Conservation (phyloP, 139 green algal species). For the Chlorella ohadii region DNA sequence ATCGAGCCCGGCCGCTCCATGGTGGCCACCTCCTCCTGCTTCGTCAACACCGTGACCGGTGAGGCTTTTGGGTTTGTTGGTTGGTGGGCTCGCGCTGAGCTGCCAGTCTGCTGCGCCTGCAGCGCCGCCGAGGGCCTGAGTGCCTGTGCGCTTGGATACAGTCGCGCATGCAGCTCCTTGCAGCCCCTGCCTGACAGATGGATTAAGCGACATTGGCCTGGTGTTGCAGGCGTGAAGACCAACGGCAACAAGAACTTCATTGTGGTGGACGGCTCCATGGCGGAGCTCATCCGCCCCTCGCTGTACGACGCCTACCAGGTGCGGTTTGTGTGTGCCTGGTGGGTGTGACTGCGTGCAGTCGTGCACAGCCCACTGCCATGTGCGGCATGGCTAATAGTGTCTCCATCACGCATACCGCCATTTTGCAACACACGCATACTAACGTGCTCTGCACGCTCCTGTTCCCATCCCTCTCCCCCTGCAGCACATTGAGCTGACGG, state of each 20-base stretch:
- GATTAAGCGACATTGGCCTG: no score
- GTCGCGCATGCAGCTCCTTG: no score
- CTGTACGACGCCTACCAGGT: constrained; percentile 91
- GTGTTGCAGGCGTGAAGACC: constrained; percentile 90
- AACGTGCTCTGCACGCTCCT: no score
- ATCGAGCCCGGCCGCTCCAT: constrained; percentile 96
- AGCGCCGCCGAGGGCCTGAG: not conserved
- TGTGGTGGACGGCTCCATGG: constrained; percentile 97
- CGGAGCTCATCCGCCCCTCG: constrained; percentile 92
- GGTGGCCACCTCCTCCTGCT: constrained; percentile 81
- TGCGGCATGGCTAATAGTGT: no score
- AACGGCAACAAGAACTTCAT: constrained; percentile 99
- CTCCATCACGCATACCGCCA: no score
- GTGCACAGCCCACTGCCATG: no score
- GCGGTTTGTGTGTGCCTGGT: no score
- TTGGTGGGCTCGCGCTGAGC: not conserved
- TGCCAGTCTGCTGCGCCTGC: not conserved
- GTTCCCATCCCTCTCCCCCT: not conserved
- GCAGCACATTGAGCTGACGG: constrained; percentile 97
- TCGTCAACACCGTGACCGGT: constrained; percentile 93
- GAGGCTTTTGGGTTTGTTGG: not conserved
- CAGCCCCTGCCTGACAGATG: no score
- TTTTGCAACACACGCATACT: no score
- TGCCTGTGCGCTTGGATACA: no score
- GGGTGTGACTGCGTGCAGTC: no score